Evolutionary conservation across 2,329 filamentous ascomycete species (phyloP), one percentile per base, ranked within the genome.

Genomic region (Aspergillus ruber): DNA sequence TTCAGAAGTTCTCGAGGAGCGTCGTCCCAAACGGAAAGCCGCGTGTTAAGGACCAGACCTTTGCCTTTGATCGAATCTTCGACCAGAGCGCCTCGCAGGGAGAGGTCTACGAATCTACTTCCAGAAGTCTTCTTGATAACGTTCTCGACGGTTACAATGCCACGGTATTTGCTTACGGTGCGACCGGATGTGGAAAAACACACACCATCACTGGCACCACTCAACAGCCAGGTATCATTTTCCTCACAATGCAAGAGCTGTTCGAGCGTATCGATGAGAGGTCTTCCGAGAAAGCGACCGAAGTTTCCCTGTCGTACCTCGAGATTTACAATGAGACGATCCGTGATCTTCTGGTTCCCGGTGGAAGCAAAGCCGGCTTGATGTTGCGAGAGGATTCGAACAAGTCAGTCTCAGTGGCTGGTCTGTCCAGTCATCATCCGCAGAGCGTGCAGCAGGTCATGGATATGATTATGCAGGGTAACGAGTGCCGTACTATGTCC

Each of bases 291-390:
- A 97, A 96, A 70, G 77, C 83, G 23, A 93, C 90, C 3, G 93
- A 97, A 61, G 76, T 98, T 46, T 89, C 90, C 0, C 80, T 98
- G 13, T 96, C 90, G 0, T 98, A 97, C 62, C 79, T 98, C 33
- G 93, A 98, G 66, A 98, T 98, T 54, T 98, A 98, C 77, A 98
- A 98, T 66, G 93, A 98, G 73, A 96, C 90, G 0, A 98, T 98
- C 60, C 88, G 93, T 45, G 93, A 98, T 72, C 73, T 98, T 61
- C 77, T 98, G 39, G 85, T 93, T n/a, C 86, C 88, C 0, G 85
- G 85, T 20, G 87, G 85, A 33, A 87, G 84, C 69, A 93, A 90
- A 71, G 80, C 83, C 56, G 86, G 89, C 3, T 71, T 98, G 54
- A 95, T 93, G 84, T 78, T 98, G 36, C 85, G 93, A 42, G 93